Base-by-base conservation (phyloP, 768 basidiomycete species). In the Collybiopsis confluens region DNA sequence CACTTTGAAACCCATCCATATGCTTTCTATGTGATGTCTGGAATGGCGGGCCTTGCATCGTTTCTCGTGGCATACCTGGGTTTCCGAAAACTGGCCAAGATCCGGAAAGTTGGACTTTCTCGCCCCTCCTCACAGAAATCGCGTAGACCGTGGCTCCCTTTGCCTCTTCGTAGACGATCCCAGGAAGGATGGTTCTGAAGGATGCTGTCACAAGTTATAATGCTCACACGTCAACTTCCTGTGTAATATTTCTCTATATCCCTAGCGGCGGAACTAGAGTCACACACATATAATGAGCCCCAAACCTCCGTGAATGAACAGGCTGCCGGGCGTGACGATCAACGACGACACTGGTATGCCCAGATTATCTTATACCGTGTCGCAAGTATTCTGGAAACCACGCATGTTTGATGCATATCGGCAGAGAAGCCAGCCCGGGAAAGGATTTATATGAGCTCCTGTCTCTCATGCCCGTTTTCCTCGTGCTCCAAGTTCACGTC, bases 11-110 rank as follows among this genome's bases (percentile, higher is more conserved):
- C 73, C 5, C 77, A 83, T 56, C 81, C 84, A 10, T 86, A 83
- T 62, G 92, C 88, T 4, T 95, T 95, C 68, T 78, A 78, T 47
- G 73, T 69, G 41, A 80, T 89, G 72, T 81, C 87, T 16, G 75
- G 73, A 21, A 63, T 76, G 15, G 83, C 90, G 8, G 73, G 82
- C 27, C 70, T 76, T 50, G 60, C 87, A 33, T 85, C 86, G 2
- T 62, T 82, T 26, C 56, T 85, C 36, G 81, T 90, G 46, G 82
- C 83, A n/a, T 76, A 77, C 68, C 64, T 73, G 35, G 90, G 90
- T 4, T 71, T 91, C 20, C 79, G 88, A 59, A 85, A 76, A 76
- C 67, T 79, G n/a, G 70, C 71, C 43, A 74, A 70, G 54, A 77
- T 77, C 61, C 70, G 77, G 50, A 76, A 73, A 59, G 69, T 75